Base-by-base conservation (phyloP, 495 filamentous ascomycete genomes). In the Neurospora tetrasperma region DNA sequence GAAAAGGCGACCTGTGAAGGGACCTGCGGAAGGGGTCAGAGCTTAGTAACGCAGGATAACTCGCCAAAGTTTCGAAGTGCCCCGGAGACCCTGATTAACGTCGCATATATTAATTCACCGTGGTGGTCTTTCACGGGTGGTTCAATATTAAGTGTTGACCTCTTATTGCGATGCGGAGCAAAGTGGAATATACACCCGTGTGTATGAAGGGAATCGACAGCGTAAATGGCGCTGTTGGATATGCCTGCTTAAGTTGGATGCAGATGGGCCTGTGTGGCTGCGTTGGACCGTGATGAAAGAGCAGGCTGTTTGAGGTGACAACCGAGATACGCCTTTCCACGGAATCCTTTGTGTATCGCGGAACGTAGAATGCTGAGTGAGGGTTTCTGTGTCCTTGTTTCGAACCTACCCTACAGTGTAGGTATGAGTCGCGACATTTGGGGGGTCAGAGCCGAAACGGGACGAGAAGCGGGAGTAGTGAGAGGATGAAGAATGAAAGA, bases 71-170 rank as follows among this genome's bases (percentile, higher is more conserved):
- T 84, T 85, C 83, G 83, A 85, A 80, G 80, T 81, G 80, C 82
- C 79, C 80, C 76, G 79, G 79, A 75, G 79, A 81, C 82, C 83
- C 84, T 82, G 80, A 84, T 83, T 81, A 78, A 78, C 82, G 83
- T 84, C 80, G 83, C 83, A 86, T 84, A 76, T 76, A 81, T 79
- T 71, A 72, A 76, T 75, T 73, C 73, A 31, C 70, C 72, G 70
- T 20, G 68, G 73, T 75, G 54, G 69, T 66, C 71, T 71, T 72
- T 31, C 71, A 74, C 44, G 72, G 54, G 54, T 66, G 54, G 18
- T 66, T 66, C 18, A 12, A 66, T 66, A 66, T 66, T 66, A 66
- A 18, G 27, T 31, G 27, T 66, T 66, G 54, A 66, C 54, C 16
- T 14, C 14, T 62, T 62, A 62, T 62, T 62, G 54, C 54, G 12